phyloP scores from a whole-genome alignment of 1,284 basidiomycete genomes.

The Melampsora larici-populina region DNA sequence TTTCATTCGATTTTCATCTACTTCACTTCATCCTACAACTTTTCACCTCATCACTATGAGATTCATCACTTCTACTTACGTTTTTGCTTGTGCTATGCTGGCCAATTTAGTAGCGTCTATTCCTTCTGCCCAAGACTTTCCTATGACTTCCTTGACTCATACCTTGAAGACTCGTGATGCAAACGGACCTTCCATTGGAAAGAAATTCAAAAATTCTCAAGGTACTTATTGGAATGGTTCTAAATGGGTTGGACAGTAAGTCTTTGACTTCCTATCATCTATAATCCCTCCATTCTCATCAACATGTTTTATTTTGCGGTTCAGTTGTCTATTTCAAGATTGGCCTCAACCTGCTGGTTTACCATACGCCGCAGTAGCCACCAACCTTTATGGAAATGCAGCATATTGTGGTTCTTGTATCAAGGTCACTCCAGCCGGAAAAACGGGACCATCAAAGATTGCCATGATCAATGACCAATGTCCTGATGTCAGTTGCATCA shows the following conservation, averaged over 20 bases:
- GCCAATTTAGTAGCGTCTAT: neutral
- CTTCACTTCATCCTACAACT: no score
- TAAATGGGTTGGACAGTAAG: conserved; percentile 18
- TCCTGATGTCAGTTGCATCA: conserved; percentile 13
- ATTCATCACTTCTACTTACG: no score
- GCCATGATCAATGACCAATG: conserved; percentile 14
- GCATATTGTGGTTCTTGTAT: conserved; percentile 29
- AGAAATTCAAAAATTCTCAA: conserved; percentile 6
- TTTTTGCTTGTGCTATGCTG: no score
- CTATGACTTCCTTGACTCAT: neutral
- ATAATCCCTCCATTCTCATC: neutral
- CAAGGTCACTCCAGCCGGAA: neutral
- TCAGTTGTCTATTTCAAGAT: conserved; percentile 34
- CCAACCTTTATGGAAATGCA: conserved; percentile 3
- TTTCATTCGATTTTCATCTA: no score
- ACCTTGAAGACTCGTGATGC: neutral
- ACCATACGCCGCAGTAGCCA: conserved; percentile 7
- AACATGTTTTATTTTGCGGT: neutral
- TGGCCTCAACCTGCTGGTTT: conserved; percentile 15
- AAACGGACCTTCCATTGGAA: neutral
- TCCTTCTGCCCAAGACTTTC: neutral
- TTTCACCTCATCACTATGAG: no score
- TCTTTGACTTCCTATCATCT: neutral
- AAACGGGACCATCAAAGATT: neutral
- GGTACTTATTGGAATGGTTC: conserved; percentile 28